Evolutionary conservation across 1,284 basidiomycete genomes (phyloP).

Genomic region (Tilletia setariae): DNA sequence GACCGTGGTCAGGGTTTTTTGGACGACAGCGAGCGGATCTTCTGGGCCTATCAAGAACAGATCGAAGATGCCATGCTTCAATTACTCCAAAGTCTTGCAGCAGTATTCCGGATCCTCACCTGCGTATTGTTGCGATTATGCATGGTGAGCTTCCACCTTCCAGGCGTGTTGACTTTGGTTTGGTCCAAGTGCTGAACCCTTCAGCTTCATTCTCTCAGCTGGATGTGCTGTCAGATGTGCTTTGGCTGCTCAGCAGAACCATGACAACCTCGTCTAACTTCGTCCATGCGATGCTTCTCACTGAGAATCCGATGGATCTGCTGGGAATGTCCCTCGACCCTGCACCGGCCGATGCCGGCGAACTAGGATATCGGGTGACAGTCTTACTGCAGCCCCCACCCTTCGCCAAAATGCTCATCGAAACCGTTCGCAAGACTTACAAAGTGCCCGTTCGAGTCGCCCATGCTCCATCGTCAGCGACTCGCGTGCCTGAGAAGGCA

Average conservation of each 20-base stretch:
- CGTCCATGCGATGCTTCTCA: not conserved
- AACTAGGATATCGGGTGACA: not conserved
- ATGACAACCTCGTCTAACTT: not conserved
- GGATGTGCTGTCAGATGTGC: not conserved
- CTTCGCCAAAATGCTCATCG: not conserved
- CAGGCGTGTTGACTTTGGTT: not conserved
- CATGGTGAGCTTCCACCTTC: conserved; percentile 5
- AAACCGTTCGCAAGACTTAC: conserved; percentile 9
- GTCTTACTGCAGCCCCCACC: conserved; percentile 2
- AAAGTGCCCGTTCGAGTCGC: not conserved
- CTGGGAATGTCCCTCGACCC: not conserved
- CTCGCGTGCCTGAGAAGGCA: too few relatives aligned
- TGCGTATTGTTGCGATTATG: not conserved
- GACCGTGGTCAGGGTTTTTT: not conserved
- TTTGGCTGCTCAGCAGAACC: not conserved
- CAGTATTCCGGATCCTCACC: not conserved
- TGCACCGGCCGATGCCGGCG: not conserved
- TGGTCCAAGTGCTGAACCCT: not conserved
- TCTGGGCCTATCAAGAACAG: conserved; percentile 14
- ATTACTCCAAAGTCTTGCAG: conserved; percentile 3
- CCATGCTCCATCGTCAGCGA: not conserved
- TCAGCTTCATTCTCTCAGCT: not conserved
- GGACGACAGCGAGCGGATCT: not conserved
- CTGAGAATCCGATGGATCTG: not conserved
- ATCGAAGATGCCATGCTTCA: conserved; percentile 15